A percentile compares a stretch with the other conserved stretches of the same genome.
Conservation (phyloP, 352 stramenopile genomes). For the Aphanomyces cochlioides region DNA sequence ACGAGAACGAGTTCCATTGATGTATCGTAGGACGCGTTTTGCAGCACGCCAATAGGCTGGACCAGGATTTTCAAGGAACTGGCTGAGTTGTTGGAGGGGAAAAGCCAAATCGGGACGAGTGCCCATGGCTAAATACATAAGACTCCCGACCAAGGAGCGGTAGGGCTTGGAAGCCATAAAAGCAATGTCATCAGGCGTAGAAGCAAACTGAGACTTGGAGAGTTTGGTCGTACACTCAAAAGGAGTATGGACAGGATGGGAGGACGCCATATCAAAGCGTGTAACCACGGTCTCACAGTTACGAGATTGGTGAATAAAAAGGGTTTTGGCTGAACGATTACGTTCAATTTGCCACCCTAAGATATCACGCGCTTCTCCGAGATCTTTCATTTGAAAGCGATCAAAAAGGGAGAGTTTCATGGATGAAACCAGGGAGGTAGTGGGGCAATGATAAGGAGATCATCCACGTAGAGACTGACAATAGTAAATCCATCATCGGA, state of each 20-base stretch:
- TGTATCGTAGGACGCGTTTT: background rate
- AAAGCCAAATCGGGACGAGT: background rate
- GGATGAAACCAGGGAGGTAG: background rate
- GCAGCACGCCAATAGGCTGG: background rate
- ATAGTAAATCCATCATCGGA: background rate
- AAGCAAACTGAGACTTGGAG: background rate
- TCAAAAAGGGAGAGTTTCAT: background rate
- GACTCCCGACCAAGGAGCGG: background rate
- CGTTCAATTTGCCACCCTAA: background rate
- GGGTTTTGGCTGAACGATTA: background rate
- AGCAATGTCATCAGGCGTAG: background rate
- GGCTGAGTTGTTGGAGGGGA: background rate
- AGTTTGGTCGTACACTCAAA: background rate
- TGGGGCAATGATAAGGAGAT: background rate
- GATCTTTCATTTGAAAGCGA: background rate
- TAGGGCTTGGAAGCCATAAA: background rate
- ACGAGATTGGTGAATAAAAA: background rate
- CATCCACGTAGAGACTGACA: background rate
- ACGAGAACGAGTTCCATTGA: background rate
- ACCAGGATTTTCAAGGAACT: background rate
- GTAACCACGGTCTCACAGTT: background rate
- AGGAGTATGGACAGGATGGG: background rate
- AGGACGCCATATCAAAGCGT: background rate
- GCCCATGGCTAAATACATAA: conserved; percentile 4
- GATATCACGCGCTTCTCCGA: background rate